Evolutionary conservation across 176 grass and related monocot species (phyloP).

Genomic region (Musa acuminata): DNA sequence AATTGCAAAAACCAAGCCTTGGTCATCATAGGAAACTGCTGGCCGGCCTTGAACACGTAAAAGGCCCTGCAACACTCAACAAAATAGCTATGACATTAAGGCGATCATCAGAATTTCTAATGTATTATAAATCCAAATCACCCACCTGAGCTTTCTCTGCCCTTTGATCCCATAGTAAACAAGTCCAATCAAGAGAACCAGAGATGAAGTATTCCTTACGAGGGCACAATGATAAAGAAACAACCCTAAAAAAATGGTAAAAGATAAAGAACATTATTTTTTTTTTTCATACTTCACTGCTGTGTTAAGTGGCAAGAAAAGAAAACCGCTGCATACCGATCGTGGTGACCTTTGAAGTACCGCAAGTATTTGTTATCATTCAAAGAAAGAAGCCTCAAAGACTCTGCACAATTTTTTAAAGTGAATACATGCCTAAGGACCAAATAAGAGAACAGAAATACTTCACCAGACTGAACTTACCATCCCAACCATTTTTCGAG

Average conservation of each 20-base stretch:
- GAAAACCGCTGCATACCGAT: slow-evolving; percentile 41
- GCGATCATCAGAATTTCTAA: neutral
- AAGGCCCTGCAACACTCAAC: slow-evolving; percentile 48
- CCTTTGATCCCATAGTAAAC: slow-evolving; percentile 82
- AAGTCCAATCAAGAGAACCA: slow-evolving; percentile 87
- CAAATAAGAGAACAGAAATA: slow-evolving; percentile 14
- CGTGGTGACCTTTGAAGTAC: slow-evolving; percentile 99
- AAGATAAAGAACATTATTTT: slow-evolving; percentile 4
- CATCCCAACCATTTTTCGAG: slow-evolving; percentile 99
- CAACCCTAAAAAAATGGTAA: slow-evolving; percentile 43
- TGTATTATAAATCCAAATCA: neutral
- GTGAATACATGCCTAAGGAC: slow-evolving; percentile 20
- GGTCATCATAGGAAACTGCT: slow-evolving; percentile 92
- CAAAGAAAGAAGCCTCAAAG: slow-evolving; percentile 76
- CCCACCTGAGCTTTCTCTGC: slow-evolving; percentile 86
- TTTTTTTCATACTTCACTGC: neutral
- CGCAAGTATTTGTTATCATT: slow-evolving; percentile 89
- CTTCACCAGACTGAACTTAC: slow-evolving; percentile 34
- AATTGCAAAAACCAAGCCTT: slow-evolving; percentile 84
- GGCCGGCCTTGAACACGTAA: slow-evolving; percentile 83
- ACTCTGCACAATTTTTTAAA: slow-evolving; percentile 44
- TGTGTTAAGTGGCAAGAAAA: neutral
- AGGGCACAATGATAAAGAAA: slow-evolving; percentile 73
- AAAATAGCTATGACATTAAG: slow-evolving; percentile 9
- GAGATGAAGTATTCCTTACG: slow-evolving; percentile 73